phyloP scores from a whole-genome alignment of 23 red algal genomes.

The Cyanidium caldarium region DNA sequence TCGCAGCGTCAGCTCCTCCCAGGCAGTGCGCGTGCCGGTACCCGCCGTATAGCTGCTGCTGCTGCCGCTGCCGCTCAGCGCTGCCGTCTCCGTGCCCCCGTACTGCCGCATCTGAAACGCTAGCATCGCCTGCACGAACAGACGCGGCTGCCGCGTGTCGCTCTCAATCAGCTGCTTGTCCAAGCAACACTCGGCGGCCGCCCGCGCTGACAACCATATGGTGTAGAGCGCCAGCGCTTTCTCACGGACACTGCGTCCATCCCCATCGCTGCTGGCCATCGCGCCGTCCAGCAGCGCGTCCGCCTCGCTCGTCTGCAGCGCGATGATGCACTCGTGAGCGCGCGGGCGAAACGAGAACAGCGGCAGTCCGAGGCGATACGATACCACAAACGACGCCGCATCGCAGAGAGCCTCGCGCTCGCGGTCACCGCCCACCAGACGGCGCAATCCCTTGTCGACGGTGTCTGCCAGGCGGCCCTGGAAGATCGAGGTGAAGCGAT shows the following conservation, averaged over 20 bases:
- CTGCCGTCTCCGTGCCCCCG: too few species aligned
- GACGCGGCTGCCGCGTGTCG: conserved; percentile 1
- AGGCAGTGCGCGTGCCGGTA: neutral
- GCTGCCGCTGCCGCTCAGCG: neutral
- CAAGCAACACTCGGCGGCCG: neutral
- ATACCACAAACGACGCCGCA: neutral
- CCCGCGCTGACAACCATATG: neutral
- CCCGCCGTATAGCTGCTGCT: neutral
- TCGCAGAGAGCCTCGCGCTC: conserved; percentile 1
- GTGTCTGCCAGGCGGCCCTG: neutral
- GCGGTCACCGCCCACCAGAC: neutral
- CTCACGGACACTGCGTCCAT: too few species aligned
- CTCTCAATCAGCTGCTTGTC: conserved; percentile 1
- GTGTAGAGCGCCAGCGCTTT: neutral
- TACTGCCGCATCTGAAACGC: neutral
- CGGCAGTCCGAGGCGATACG: neutral
- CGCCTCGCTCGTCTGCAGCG: neutral
- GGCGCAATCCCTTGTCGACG: neutral
- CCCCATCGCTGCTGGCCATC: too few species aligned
- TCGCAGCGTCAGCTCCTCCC: conserved; percentile 3
- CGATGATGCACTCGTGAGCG: neutral
- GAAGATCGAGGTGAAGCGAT: neutral
- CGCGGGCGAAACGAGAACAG: neutral
- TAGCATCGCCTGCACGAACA: neutral
- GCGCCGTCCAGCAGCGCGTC: neutral